These are phyloP conservation scores for Blumeria graminis DNA, from an alignment of 2,329 filamentous ascomycete species.

Conservation along the genomic window DNA sequence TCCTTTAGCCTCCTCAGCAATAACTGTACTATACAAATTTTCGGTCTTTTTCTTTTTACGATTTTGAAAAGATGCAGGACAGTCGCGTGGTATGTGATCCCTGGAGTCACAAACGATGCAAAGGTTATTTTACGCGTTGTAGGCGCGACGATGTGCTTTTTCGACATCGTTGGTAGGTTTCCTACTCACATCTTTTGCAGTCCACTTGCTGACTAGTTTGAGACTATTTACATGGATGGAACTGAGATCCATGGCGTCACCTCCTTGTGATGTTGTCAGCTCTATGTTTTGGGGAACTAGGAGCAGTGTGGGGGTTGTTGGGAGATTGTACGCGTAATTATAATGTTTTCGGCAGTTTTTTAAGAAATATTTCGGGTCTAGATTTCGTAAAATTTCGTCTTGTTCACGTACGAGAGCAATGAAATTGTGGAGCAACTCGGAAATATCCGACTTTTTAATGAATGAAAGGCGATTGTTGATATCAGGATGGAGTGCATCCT, in stretches of 20 bases:
- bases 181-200: background rate
- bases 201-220: background rate
- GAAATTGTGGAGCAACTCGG: background rate
- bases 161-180: background rate
- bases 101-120: background rate
- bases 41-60: background rate
- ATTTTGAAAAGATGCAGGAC: background rate
- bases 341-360: background rate
- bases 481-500: background rate
- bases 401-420: background rate
- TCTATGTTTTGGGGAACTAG: background rate
- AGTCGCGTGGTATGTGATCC: background rate
- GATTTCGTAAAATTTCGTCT: background rate
- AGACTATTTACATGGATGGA: background rate
- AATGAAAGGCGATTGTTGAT: background rate
- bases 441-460: background rate
- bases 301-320: background rate
- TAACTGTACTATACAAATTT: background rate
- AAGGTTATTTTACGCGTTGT: background rate
- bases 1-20: background rate
- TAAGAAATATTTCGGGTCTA: background rate
- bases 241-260: background rate
- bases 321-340: background rate
- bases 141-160: background rate
- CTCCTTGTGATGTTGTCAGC: conserved; percentile 1